Percentiles rank a stretch among this genome's conserved stretches.
Conservation (phyloP, 306 rosid genomes). For the Vigna unguiculata region DNA sequence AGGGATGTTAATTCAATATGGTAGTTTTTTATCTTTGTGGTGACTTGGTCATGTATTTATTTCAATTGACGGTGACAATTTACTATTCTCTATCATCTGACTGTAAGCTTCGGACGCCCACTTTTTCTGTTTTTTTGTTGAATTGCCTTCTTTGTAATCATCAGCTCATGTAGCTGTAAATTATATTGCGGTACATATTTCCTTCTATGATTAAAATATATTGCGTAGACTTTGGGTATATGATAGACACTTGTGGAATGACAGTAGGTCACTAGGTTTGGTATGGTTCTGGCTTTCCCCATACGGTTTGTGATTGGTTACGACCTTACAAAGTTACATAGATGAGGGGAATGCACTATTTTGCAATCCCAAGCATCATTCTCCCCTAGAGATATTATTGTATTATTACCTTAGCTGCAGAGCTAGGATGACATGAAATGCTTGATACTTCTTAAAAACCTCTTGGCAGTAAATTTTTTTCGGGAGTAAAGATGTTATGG, state of each 20-base stretch:
- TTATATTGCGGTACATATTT: background rate
- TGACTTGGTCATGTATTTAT: background rate
- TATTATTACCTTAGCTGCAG: constrained; percentile 14
- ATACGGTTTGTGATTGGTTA: background rate
- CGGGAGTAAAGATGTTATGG: constrained; percentile 19
- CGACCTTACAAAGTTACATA: background rate
- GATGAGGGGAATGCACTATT: background rate
- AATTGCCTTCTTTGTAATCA: background rate
- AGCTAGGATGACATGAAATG: constrained; percentile 16
- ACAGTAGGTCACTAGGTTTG: constrained; percentile 7
- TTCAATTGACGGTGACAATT: background rate
- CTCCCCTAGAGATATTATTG: constrained; percentile 26
- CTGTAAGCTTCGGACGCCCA: background rate
- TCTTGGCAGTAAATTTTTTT: constrained; percentile 17
- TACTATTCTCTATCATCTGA: constrained; percentile 9
- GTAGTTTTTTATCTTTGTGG: background rate
- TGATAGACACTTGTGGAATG: constrained; percentile 25
- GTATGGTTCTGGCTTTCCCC: background rate
- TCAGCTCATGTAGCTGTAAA: constrained; percentile 3
- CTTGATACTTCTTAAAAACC: constrained; percentile 39
- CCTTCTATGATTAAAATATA: constrained; percentile 17
- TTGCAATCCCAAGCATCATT: background rate
- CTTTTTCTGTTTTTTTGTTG: background rate
- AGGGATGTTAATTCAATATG: background rate
- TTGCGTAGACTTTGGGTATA: constrained; percentile 13